Base-by-base conservation (phyloP, 164 flowering plant genomes). In the Nymphaea thermarum region DNA sequence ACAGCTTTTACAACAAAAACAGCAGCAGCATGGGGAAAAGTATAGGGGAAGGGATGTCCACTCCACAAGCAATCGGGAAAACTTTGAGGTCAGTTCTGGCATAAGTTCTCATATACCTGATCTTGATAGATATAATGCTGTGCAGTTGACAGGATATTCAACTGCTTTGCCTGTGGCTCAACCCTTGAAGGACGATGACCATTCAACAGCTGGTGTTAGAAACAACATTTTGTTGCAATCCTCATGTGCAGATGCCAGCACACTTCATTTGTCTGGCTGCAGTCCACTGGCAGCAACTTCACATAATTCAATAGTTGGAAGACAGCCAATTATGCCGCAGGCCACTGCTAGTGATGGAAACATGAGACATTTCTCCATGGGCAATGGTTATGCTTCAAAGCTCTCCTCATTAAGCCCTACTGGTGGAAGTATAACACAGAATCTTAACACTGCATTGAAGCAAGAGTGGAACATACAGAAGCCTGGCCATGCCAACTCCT, bases 61-160 rank as follows among this genome's bases (percentile, higher is more conserved):
- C 51, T 69, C 83, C 67, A 15, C 57, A 51, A 51, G 8, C 8
- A 5, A 10, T 51, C 57, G 14, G 15, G 57, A 8, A 51, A 51
- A 51, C 3, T 75, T 76, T 57, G 72, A 71, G 18, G 45, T 71
- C 5, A 71, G 68, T 44, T 62, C 43, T 57, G 72, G 71, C 17
- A 64, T 68, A 62, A 77, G 84, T 68, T 71, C 85, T 61, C 77
- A 74, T 64, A 66, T 78, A 65, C 75, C 76, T 25, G 83, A 83
- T 76, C 81, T 47, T 63, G 72, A 63, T 42, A 80, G 84, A 76
- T 73, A 80, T 59, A 75, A 63, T 72, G 80, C 79, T 65, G 79
- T 71, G 65, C 80, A 75, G 51, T 71, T 82, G 63, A 73, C 72
- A 60, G 78, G 73, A 14, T 64, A 70, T 76, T 71, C 78, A 44